Percentiles rank a stretch among this genome's conserved stretches.
These are phyloP conservation scores for Epichloe amarillans DNA, from an alignment of 2,329 filamentous ascomycete genomes.

Conservation along the genomic window DNA sequence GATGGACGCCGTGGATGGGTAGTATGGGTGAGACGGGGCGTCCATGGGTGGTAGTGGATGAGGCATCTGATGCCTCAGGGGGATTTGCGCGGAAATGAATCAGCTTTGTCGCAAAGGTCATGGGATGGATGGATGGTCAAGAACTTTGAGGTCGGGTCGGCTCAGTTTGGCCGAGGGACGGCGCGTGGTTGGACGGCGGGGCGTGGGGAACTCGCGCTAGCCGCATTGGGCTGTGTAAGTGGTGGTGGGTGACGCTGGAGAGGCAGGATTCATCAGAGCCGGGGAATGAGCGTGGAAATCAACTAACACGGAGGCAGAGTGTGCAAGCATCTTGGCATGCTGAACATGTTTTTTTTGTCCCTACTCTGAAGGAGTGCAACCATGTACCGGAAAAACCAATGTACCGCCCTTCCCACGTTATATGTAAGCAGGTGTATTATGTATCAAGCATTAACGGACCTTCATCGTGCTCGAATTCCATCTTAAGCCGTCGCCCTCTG, in stretches of 20 bases:
- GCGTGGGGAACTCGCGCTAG: neutral
- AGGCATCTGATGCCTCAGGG: neutral
- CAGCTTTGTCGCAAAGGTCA: neutral
- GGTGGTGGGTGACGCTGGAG: neutral
- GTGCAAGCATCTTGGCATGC: neutral
- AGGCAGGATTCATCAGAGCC: too few species aligned
- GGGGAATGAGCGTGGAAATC: too few species aligned
- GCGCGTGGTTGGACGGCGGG: neutral
- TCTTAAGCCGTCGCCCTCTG: too few species aligned
- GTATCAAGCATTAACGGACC: too few species aligned
- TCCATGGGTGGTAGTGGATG: neutral
- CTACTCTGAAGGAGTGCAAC: neutral
- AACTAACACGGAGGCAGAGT: too few species aligned
- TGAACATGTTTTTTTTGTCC: neutral
- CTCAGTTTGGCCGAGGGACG: neutral
- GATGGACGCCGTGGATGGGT: conserved; percentile 29
- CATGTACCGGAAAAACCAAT: neutral
- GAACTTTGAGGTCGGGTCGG: too few species aligned
- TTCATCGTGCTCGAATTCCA: too few species aligned
- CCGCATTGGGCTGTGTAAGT: neutral
- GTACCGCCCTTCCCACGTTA: neutral
- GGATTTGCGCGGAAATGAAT: neutral
- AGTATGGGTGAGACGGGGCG: conserved; percentile 32
- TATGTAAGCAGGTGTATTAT: too few species aligned
- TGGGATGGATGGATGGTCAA: too few species aligned